Conservation (phyloP, 1,139 yeast genomes). For the Pichia sp. region DNA sequence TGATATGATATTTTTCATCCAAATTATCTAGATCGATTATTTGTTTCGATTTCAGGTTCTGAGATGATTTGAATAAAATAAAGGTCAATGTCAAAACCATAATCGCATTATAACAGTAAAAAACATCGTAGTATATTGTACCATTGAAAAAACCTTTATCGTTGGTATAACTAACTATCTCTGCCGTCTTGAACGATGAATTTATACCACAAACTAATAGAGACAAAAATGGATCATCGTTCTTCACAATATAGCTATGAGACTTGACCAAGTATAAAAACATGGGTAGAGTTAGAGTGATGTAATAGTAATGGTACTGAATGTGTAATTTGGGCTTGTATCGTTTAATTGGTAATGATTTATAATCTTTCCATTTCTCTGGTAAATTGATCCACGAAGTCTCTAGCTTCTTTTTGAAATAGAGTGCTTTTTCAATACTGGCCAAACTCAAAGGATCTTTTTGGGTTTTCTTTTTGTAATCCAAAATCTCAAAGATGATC, state of each 20-base stretch:
- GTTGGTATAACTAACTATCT: slow-evolving; percentile 26
- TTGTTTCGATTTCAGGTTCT: slow-evolving; percentile 12
- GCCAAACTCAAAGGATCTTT: slow-evolving; percentile 29
- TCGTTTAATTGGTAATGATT: slow-evolving; percentile 25
- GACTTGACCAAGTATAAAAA: slow-evolving; percentile 29
- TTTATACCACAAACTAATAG: slow-evolving; percentile 30
- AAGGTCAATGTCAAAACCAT: slow-evolving; percentile 31
- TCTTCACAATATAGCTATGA: slow-evolving; percentile 22
- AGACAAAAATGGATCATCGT: slow-evolving; percentile 30
- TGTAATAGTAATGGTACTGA: slow-evolving; percentile 31
- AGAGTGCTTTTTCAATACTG: slow-evolving; percentile 30
- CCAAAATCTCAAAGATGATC: slow-evolving; percentile 29
- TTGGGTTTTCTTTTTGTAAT: slow-evolving; percentile 27
- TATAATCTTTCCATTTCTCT: slow-evolving; percentile 24
- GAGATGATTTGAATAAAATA: slow-evolving; percentile 26
- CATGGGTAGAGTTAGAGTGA: slow-evolving; percentile 32
- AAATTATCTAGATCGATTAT: slow-evolving; percentile 24
- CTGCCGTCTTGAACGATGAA: slow-evolving; percentile 30
- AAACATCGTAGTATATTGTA: slow-evolving; percentile 32
- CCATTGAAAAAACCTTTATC: slow-evolving; percentile 31
- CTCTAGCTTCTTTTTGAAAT: slow-evolving; percentile 26
- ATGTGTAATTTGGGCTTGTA: slow-evolving; percentile 32
- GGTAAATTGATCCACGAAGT: slow-evolving; percentile 27
- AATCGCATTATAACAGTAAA: slow-evolving; percentile 32
- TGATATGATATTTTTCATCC: slow-evolving; percentile 22